Evolutionary conservation across 352 stramenopile species (phyloP).

Genomic region (Phytophthora palmivora): DNA sequence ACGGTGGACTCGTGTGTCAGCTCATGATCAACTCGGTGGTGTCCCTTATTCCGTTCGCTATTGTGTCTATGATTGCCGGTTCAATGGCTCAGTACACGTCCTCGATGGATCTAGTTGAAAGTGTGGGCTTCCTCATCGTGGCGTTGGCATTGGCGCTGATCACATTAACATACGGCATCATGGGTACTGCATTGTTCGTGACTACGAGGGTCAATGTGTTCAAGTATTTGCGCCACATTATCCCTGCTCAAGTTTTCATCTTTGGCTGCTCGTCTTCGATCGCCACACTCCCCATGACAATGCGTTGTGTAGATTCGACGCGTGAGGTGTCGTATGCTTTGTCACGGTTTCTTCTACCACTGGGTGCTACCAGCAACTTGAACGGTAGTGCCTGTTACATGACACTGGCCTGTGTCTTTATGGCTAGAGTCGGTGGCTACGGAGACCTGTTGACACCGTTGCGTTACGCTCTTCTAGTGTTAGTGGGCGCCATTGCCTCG

Average conservation of each 20-base stretch:
- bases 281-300: slow-evolving; percentile 77
- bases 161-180: slow-evolving; percentile 55
- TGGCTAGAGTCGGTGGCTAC: slow-evolving; percentile 67
- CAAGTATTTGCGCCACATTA: slow-evolving; percentile 65
- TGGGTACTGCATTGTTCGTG: slow-evolving; percentile 59
- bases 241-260: slow-evolving; percentile 79
- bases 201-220: slow-evolving; percentile 74
- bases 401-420: slow-evolving; percentile 74
- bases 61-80: slow-evolving; percentile 77
- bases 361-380: slow-evolving; percentile 75
- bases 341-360: slow-evolving; percentile 66
- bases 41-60: slow-evolving; percentile 65
- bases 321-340: slow-evolving; percentile 68
- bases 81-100: slow-evolving; percentile 64
- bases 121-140: slow-evolving; percentile 58
- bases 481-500: slow-evolving; percentile 71
- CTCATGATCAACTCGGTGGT: slow-evolving; percentile 80
- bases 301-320: slow-evolving; percentile 75
- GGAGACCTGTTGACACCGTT: slow-evolving; percentile 53
- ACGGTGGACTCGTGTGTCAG: slow-evolving; percentile 67
- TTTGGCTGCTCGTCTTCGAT: slow-evolving; percentile 84
- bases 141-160: slow-evolving; percentile 53
- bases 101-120: slow-evolving; percentile 50
- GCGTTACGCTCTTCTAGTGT: slow-evolving; percentile 60
- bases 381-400: slow-evolving; percentile 83